These are phyloP conservation scores for Candida methanosorbosa DNA, from an alignment of 805 yeast species.

Conservation along the genomic window DNA sequence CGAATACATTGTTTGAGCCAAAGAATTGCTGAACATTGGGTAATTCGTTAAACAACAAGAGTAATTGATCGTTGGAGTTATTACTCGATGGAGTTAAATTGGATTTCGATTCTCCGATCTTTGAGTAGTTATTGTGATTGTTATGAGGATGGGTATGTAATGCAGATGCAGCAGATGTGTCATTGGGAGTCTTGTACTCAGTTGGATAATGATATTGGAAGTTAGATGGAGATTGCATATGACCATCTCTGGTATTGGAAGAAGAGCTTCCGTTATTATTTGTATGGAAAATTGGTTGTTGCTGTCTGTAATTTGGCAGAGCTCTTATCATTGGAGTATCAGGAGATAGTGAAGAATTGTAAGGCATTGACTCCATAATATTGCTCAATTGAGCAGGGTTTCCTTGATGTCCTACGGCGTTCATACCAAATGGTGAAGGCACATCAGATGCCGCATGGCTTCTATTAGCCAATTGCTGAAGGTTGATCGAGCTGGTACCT, in stretches of 20 bases:
- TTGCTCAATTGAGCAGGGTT: not conserved
- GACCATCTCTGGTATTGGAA: not conserved
- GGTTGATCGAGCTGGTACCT: not conserved
- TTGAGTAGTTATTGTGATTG: not conserved
- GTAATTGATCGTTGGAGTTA: constrained; percentile 7
- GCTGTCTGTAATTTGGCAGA: too few relatives aligned
- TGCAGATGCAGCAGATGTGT: not conserved
- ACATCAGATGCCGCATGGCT: not conserved
- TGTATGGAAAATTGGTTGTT: too few relatives aligned
- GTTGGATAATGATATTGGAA: not conserved
- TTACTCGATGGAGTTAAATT: not conserved
- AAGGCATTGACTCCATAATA: not conserved
- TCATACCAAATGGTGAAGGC: not conserved
- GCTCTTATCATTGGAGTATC: too few relatives aligned
- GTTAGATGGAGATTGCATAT: not conserved
- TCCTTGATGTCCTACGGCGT: not conserved
- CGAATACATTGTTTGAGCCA: not conserved
- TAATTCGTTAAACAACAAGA: constrained; percentile 10
- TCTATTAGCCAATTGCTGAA: not conserved
- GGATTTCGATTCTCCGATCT: not conserved
- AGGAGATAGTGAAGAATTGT: not conserved
- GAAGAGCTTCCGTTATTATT: not conserved
- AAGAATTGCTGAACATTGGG: constrained; percentile 12
- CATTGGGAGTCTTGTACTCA: not conserved
- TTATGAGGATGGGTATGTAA: not conserved